Percentiles rank a stretch among this genome's conserved stretches.
These are phyloP conservation scores for Dillenia turbinata DNA, from an alignment of 164 flowering plant species.

Conservation along the genomic window DNA sequence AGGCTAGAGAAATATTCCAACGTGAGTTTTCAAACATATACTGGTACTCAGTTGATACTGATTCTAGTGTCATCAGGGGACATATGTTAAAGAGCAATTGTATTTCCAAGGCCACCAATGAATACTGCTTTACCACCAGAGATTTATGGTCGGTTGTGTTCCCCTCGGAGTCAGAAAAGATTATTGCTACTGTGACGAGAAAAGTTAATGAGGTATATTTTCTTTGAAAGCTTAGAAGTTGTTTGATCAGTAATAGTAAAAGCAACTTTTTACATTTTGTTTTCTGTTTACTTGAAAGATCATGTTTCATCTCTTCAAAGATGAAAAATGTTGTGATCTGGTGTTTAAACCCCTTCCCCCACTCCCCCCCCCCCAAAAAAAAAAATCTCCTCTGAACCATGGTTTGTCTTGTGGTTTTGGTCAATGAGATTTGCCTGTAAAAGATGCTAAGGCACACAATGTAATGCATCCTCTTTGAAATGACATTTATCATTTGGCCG, in stretches of 20 bases:
- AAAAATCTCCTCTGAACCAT: too few relatives aligned
- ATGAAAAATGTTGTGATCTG: too few relatives aligned
- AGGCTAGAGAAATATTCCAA: conserved; percentile 55
- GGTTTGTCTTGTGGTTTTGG: too few relatives aligned
- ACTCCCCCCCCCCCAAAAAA: too few relatives aligned
- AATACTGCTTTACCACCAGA: conserved; percentile 71
- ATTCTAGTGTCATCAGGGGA: conserved; percentile 69
- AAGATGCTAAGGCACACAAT: too few relatives aligned
- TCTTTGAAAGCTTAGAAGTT: background rate
- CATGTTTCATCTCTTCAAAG: background rate
- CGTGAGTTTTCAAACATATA: conserved; percentile 65
- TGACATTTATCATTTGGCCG: too few relatives aligned
- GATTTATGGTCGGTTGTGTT: conserved; percentile 84
- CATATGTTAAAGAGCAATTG: conserved; percentile 47
- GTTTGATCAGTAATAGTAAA: too few relatives aligned
- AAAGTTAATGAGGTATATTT: conserved; percentile 70
- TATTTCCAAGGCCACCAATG: conserved; percentile 41
- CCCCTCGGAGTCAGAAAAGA: conserved; percentile 90
- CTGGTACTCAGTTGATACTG: conserved; percentile 80
- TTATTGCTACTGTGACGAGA: conserved; percentile 62
- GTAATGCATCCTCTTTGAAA: too few relatives aligned
- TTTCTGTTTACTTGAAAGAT: too few relatives aligned
- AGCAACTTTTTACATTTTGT: too few relatives aligned
- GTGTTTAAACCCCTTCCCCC: too few relatives aligned
- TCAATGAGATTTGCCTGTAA: too few relatives aligned